A percentile compares a stretch with the other conserved stretches of the same genome.
Evolutionary conservation across 129 eudicot species (phyloP).

Genomic region (Scalesia atractyloides): DNA sequence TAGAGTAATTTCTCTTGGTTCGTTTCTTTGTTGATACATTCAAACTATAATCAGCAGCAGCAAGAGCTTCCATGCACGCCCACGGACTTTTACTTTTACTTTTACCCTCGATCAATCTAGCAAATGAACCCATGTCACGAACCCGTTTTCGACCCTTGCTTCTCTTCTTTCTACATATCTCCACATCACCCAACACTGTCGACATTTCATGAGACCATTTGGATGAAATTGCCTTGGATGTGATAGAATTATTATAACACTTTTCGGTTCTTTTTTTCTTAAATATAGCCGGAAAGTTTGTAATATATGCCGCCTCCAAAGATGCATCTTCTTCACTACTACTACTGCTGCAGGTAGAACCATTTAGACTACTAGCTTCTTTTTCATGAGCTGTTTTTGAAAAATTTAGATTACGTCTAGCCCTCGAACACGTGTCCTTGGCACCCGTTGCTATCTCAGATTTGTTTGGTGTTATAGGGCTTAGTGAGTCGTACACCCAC

Average conservation of each 20-base stretch:
- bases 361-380: slow-evolving; percentile 36
- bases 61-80: slow-evolving; percentile 53
- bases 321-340: slow-evolving; percentile 35
- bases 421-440: slow-evolving; percentile 44
- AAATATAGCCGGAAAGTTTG: slow-evolving; percentile 49
- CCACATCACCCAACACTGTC: slow-evolving; percentile 31
- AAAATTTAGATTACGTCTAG: slow-evolving; percentile 58
- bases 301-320: slow-evolving; percentile 41
- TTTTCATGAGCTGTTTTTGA: slow-evolving; percentile 52
- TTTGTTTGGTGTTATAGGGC: slow-evolving; percentile 37
- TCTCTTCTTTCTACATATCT: slow-evolving; percentile 50
- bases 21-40: slow-evolving; percentile 56
- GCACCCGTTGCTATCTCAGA: slow-evolving; percentile 17
- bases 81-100: slow-evolving; percentile 29
- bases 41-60: slow-evolving; percentile 41
- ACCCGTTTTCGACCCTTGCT: slow-evolving; percentile 53
- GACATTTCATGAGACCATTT: slow-evolving; percentile 22
- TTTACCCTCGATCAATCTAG: slow-evolving; percentile 39
- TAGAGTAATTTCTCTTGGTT: slow-evolving; percentile 49
- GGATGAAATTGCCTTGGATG: slow-evolving; percentile 37
- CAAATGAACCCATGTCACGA: slow-evolving; percentile 50
- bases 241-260: slow-evolving; percentile 26
- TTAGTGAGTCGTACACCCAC: slow-evolving; percentile 7
- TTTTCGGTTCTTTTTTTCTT: slow-evolving; percentile 79
- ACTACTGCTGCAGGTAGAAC: slow-evolving; percentile 47